These are phyloP conservation scores for Scedosporium dehoogii DNA, from an alignment of 2,329 filamentous ascomycete genomes.

Conservation along the genomic window DNA sequence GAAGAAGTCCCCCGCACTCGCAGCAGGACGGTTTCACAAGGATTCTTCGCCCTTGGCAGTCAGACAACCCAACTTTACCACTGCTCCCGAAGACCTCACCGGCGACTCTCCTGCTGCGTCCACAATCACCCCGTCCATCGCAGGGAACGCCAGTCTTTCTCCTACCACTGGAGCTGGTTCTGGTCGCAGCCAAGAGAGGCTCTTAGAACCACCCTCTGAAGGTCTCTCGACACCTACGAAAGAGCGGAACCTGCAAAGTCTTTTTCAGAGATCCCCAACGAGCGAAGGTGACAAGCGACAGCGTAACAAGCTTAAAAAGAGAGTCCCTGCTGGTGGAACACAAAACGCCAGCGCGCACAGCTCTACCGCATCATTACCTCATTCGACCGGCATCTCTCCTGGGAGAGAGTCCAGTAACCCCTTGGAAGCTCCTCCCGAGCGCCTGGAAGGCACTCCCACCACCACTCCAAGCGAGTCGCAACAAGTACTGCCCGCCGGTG, in stretches of 20 bases:
- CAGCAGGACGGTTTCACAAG: constrained; percentile 54
- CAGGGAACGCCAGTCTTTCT: constrained; percentile 16
- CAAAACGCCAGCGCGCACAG: constrained; percentile 69
- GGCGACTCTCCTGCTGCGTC: background rate
- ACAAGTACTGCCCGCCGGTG: constrained; percentile 11
- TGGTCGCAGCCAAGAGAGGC: constrained; percentile 39
- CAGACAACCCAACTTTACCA: constrained; percentile 13
- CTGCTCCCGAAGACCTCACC: constrained; percentile 25
- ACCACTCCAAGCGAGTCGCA: constrained; percentile 7
- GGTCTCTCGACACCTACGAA: constrained; percentile 45
- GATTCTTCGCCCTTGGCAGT: constrained; percentile 13
- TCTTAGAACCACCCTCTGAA: constrained; percentile 28
- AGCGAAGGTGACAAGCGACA: constrained; percentile 51
- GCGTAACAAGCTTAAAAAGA: constrained; percentile 82
- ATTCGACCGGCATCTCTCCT: constrained; percentile 35
- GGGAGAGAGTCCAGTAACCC: constrained; percentile 34
- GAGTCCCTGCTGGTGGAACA: constrained; percentile 63
- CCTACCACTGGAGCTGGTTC: constrained; percentile 20
- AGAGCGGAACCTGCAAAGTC: constrained; percentile 56
- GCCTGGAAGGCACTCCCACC: background rate
- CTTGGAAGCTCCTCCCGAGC: constrained; percentile 23
- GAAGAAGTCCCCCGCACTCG: constrained; percentile 69
- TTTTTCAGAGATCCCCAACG: constrained; percentile 62
- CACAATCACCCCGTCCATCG: constrained; percentile 15
- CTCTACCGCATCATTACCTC: constrained; percentile 64